Percentiles rank a stretch among this genome's conserved stretches.
These are phyloP conservation scores for Tylopilus plumbeoviolaceoides DNA, from an alignment of 768 basidiomycete genomes.

Conservation along the genomic window DNA sequence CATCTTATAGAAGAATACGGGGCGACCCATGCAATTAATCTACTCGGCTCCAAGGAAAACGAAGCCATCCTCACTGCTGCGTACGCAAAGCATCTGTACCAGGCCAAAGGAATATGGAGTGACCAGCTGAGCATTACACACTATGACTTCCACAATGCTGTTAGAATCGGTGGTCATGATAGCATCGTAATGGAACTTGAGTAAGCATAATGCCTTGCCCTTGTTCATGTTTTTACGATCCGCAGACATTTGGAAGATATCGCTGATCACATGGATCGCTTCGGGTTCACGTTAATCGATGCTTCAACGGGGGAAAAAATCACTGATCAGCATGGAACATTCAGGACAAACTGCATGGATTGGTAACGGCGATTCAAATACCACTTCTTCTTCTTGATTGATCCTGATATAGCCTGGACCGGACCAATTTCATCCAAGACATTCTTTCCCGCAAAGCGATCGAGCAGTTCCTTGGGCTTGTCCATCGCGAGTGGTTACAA, in stretches of 20 bases:
- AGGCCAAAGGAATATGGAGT: conserved; percentile 56
- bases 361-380: conserved; percentile 50
- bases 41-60: conserved; percentile 89
- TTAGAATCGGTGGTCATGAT: conserved; percentile 82
- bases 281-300: conserved; percentile 84
- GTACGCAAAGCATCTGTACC: conserved; percentile 76
- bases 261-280: conserved; percentile 63
- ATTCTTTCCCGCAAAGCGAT: conserved; percentile 81
- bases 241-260: conserved; percentile 60
- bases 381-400: background rate
- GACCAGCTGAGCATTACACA: conserved; percentile 77
- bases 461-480: conserved; percentile 77
- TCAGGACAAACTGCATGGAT: conserved; percentile 93
- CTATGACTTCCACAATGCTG: conserved; percentile 91
- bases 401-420: conserved; percentile 66
- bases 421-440: conserved; percentile 97
- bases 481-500: conserved; percentile 72
- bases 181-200: conserved; percentile 71
- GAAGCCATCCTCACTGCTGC: conserved; percentile 80
- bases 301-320: conserved; percentile 61
- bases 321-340: conserved; percentile 87
- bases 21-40: conserved; percentile 81
- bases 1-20: conserved; percentile 86
- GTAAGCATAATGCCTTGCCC: conserved; percentile 30
- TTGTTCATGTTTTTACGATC: conserved; percentile 5